Base-by-base conservation (phyloP, 192 early-diverging fungal species). In the Glomus cerebriforme region DNA sequence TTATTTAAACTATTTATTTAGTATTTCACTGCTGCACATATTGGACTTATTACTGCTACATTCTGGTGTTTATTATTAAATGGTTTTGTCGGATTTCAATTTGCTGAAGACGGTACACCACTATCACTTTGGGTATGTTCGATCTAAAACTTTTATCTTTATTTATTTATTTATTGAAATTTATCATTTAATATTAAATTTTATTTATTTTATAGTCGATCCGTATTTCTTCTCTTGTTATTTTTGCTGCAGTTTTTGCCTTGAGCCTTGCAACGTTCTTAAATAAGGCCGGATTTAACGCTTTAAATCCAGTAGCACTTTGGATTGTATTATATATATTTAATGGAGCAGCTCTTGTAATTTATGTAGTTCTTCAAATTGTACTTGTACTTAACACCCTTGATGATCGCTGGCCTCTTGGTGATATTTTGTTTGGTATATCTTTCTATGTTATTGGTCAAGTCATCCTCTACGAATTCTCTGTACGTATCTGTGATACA, bases 71-170 rank as follows among this genome's bases (percentile, higher is more conserved):
- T 96, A 73, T 85, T 96, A 58, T 79, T 95, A 29, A 96, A 96
- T 82, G 95, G 93, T 32, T 95, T 96, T 83, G 93, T 96, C 27
- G 92, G 93, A 32, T 96, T 96, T 81, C 94, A 96, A 81, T 96
- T 94, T 88, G 89, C 92, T 29, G 94, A 96, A 84, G 95, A 96
- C 78, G 95, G 95, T 58, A 96, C 94, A 39, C 86, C 93, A 10
- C 81, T 90, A 22, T 96, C 95, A 5, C 90, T 96, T 78, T 96
- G 95, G 95, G 93, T 95, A 92, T 77, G 82, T 27, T 26, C 4
- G 64, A n/a, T 39, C 12, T 29, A 29, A 31, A 69, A 68, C 29
- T 35, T 47, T 79, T 22, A 47, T 1, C 15, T 74, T 73, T 24
- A n/a, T 75, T 27, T 75, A 5, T 43, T 54, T 70, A 26, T 43